phyloP scores from a whole-genome alignment of 164 flowering plant genomes.

The Euptelea pleiosperma region DNA sequence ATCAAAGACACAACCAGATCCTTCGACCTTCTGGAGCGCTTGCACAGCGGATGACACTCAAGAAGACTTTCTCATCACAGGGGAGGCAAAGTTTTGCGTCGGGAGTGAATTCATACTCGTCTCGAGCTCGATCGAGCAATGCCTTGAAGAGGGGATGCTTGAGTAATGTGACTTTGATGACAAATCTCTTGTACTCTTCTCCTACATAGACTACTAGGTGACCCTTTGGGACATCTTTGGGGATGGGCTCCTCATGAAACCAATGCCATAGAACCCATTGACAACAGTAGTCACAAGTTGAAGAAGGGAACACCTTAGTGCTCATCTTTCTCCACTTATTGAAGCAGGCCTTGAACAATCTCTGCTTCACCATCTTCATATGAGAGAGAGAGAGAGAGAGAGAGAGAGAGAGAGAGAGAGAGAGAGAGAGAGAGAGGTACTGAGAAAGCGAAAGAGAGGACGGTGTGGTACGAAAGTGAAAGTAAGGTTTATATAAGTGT shows the following conservation, averaged over 20 bases:
- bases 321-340: conserved; percentile 57
- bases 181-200: conserved; percentile 54
- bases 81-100: conserved; percentile 72
- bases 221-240: conserved; percentile 85
- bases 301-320: conserved; percentile 32
- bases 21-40: conserved; percentile 26
- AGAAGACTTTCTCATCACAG: conserved; percentile 67
- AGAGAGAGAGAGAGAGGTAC: conserved; percentile 10
- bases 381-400: conserved; percentile 9
- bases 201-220: conserved; percentile 89
- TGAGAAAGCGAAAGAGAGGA: conserved; percentile 9
- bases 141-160: conserved; percentile 71
- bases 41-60: conserved; percentile 52
- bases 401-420: conserved; percentile 19
- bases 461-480: conserved; percentile 15
- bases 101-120: conserved; percentile 57
- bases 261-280: conserved; percentile 46
- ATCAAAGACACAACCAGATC: conserved; percentile 30
- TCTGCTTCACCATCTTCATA: conserved; percentile 32
- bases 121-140: conserved; percentile 73
- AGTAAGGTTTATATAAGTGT: conserved; percentile 33
- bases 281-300: conserved; percentile 32
- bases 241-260: conserved; percentile 41
- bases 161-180: conserved; percentile 61
- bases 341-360: conserved; percentile 34